A percentile compares a stretch with the other conserved stretches of the same genome.
These are phyloP conservation scores for Diplodia intermedia DNA, from an alignment of 2,329 filamentous ascomycete species.

Conservation along the genomic window DNA sequence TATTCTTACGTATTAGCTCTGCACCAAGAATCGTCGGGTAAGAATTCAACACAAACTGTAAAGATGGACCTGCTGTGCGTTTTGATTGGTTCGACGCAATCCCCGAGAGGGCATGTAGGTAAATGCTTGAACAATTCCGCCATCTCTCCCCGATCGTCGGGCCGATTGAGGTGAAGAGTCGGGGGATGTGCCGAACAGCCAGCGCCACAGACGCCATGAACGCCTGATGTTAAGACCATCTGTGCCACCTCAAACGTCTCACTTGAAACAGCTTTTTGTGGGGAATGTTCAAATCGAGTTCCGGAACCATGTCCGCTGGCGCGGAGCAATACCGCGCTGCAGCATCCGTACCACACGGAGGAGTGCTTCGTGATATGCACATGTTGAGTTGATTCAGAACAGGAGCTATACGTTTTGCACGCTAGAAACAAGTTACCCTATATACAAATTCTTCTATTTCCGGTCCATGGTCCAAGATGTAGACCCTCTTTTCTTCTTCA, in stretches of 20 bases:
- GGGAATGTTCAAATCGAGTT: background rate
- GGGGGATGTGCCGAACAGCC: background rate
- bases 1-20: too few species aligned
- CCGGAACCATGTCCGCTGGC: background rate
- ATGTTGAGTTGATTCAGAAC: background rate
- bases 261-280: background rate
- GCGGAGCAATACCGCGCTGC: background rate
- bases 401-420: background rate
- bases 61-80: too few species aligned
- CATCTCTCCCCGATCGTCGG: background rate
- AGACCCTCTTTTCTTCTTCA: background rate
- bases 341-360: background rate
- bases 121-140: background rate
- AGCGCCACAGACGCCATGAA: constrained; percentile 8
- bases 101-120: too few species aligned
- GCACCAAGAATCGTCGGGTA: too few species aligned
- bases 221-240: background rate
- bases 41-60: too few species aligned
- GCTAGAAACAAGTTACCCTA: background rate
- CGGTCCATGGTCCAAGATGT: background rate
- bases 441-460: background rate
- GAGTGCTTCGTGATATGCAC: background rate
- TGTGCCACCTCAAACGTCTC: background rate
- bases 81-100: too few species aligned
- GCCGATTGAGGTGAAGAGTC: background rate